Percentiles rank a stretch among this genome's conserved stretches.
These are phyloP conservation scores for Leucosporidium scottii DNA, from an alignment of 768 basidiomycete genomes.

Conservation along the genomic window DNA sequence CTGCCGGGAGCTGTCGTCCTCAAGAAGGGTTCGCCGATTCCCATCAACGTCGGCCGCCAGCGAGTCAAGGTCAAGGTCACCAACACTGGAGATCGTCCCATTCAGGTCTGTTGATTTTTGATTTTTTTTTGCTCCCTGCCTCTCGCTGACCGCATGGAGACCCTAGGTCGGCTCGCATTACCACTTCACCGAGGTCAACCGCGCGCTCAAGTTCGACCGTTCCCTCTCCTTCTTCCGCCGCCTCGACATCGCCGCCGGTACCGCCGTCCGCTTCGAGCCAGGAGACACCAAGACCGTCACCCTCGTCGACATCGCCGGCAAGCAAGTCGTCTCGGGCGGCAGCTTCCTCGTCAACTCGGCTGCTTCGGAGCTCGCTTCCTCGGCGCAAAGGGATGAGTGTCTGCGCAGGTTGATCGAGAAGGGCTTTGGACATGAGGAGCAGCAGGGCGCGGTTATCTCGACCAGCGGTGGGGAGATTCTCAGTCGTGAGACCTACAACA, in stretches of 20 bases:
- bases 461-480: constrained; percentile 49
- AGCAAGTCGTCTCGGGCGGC: constrained; percentile 58
- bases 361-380: constrained; percentile 37
- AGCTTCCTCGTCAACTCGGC: constrained; percentile 50
- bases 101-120: constrained; percentile 54
- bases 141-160: background rate
- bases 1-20: constrained; percentile 66
- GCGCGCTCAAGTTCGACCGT: constrained; percentile 73
- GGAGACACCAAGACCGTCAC: constrained; percentile 78
- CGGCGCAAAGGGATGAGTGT: constrained; percentile 20
- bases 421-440: constrained; percentile 64
- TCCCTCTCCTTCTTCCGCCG: constrained; percentile 69
- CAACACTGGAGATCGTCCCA: constrained; percentile 86
- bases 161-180: constrained; percentile 84
- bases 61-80: constrained; percentile 67
- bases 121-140: constrained; percentile 12
- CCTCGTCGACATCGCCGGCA: constrained; percentile 70
- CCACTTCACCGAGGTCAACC: constrained; percentile 79
- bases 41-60: constrained; percentile 67
- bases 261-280: constrained; percentile 93
- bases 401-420: constrained; percentile 48
- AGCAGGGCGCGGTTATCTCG: constrained; percentile 52
- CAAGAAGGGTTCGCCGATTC: constrained; percentile 51
- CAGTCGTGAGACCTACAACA: constrained; percentile 66
- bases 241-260: constrained; percentile 88